A percentile compares a stretch with the other conserved stretches of the same genome.
Conservation (phyloP, 2,329 filamentous ascomycete species). For the Daldinia sp. region DNA sequence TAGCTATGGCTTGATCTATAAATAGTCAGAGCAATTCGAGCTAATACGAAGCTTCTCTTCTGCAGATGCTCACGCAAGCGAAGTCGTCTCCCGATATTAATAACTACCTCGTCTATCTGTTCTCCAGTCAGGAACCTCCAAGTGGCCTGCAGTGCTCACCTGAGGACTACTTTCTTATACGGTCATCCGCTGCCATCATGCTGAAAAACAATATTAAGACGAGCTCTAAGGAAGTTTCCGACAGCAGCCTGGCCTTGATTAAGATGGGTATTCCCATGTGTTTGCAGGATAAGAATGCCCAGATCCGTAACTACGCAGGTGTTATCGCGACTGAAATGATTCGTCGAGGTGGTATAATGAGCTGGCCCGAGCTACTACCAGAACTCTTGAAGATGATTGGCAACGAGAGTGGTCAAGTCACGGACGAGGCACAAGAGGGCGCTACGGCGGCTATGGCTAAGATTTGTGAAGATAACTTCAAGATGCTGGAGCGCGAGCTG, state of each 20-base stretch:
- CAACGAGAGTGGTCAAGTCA: constrained; percentile 76
- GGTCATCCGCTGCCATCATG: constrained; percentile 91
- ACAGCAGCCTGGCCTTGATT: constrained; percentile 79
- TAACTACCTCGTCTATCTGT: constrained; percentile 95
- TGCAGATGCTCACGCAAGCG: constrained; percentile 91
- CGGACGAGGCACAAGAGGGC: constrained; percentile 84
- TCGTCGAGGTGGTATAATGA: constrained; percentile 83
- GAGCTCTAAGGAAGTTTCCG: constrained; percentile 80
- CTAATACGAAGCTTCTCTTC: constrained; percentile 41
- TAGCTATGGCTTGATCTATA: constrained; percentile 9
- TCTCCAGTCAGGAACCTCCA: constrained; percentile 76
- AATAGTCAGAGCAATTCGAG: constrained; percentile 44
- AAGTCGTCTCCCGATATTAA: constrained; percentile 92
- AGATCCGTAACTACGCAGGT: constrained; percentile 90
- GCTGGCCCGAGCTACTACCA: constrained; percentile 90
- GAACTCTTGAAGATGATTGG: constrained; percentile 83
- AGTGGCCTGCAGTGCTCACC: constrained; percentile 69
- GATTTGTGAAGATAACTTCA: constrained; percentile 96
- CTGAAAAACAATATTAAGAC: constrained; percentile 92
- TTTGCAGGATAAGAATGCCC: constrained; percentile 82
- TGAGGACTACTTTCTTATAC: constrained; percentile 78
- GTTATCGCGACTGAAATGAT: constrained; percentile 96
- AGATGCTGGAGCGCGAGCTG: constrained; percentile 86
- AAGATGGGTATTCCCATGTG: constrained; percentile 82
- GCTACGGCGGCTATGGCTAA: constrained; percentile 94